Evolutionary conservation across 305 asterid species (phyloP), one percentile per base, ranked within the genome.

Genomic region (Fraxinus ornus): DNA sequence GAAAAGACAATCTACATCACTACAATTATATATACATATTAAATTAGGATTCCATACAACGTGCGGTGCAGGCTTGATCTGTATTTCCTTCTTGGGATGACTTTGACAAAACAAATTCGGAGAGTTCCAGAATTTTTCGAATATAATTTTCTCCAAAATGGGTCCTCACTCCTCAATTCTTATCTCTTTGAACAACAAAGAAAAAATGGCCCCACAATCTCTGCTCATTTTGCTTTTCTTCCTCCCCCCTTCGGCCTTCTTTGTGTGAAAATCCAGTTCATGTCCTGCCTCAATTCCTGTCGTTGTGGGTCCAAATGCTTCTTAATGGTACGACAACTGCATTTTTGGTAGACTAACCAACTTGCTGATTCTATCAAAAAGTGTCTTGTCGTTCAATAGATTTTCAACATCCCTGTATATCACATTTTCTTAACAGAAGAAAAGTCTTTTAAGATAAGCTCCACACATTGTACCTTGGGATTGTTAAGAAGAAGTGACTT

Each of bases 211-310:
- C 84, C 88, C 88, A 1, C 75, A 21, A 47, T 52, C 33, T 55
- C 33, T 55, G 84, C 68, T 77, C 76, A 2, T 21, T 17, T 13
- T 60, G 36, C 77, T 22, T 21, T 30, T 30, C 33, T 60, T 21
- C 21, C 68, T 60, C 30, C 68, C 52, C 78, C n/a, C 44, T 52
- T 24, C 72, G 26, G 73, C 36, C 82, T 78, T 60, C 30, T 60
- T 86, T 26, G 47, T 60, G 79, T 89, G 84, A 86, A 75, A 28
- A 79, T 83, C 84, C 85, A 83, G 90, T 82, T 86, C 91, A 86
- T 83, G 17, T 75, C 78, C 81, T 75, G 76, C 80, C 87, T 82
- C 80, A 76, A 77, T 80, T 24, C 72, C 72, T 22, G 30, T 10
- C 73, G 7, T 24, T 9, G 73, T 64, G 32, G 72, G 73, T 64